Base-by-base conservation (phyloP, 2,329 filamentous ascomycete genomes). In the Hortaea werneckii region DNA sequence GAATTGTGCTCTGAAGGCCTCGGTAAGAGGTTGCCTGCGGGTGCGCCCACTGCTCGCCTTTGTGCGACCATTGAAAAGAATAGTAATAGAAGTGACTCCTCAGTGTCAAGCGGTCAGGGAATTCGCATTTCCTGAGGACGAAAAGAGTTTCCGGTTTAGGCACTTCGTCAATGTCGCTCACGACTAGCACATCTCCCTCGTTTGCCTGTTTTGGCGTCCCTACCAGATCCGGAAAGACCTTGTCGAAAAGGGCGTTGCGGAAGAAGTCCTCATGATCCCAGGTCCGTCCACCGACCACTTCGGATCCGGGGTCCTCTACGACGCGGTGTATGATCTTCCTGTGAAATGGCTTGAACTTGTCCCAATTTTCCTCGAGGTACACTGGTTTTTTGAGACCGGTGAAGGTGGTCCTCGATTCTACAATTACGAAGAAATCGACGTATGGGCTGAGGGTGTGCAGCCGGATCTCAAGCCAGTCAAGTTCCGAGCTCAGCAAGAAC, bases 401-500 rank as follows among this genome's bases (percentile, higher is more conserved):
- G 53, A 82, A 82, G 1, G 78, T 81, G 42, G 66, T 71, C 12
- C 65, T 59, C 1, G 75, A 72, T 64, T 83, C 80, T 42, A 82
- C 71, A 30, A 83, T 71, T 55, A 83, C 68, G 54, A 81, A 83
- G 62, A 80, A 81, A 64, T 83, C 79, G 48, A 83, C 77, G 37
- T 74, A 64, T 35, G 73, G 61, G 46, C 75, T 74, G 11, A 80
- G 70, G 2, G 75, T 75, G 54, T 78, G 70, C 3, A 83, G 67
- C 8, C 78, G 75, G 41, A 84, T 76, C 59, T 83, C 79, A 37
- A 83, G 69, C 71, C 77, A 80, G 63, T 83, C 79, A 9, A 83
- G 67, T 63, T 83, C 80, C 2, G 70, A 74, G 53, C 79, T 80
- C 54, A 82, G 63, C 68, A 82, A 74, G 54, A 80, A 69, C 1